Base-by-base conservation (phyloP, 2,329 filamentous ascomycete species). In the Mycosphaerella arachidis region DNA sequence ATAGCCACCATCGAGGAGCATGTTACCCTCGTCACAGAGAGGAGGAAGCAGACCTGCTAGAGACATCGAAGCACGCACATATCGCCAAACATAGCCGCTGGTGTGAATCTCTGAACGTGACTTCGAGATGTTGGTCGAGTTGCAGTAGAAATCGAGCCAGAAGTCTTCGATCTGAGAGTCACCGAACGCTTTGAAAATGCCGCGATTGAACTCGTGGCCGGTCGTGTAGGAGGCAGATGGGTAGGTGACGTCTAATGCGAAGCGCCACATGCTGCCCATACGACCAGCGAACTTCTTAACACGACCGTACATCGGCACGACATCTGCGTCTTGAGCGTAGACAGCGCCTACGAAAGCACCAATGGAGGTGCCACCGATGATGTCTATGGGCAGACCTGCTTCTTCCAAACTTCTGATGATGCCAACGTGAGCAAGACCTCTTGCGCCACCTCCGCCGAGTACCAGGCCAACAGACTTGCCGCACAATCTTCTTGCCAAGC, bases 191-290 rank as follows among this genome's bases (percentile, higher is more conserved):
- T 99, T 99, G 84, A 97, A 99, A 65, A 99, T 97, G 45, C 94
- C 94, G 6, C 94, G 90, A 70, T 99, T 99, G 83, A 99, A 99
- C 71, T 99, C 94, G 72, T 99, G 94, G 0, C 94, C 94, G 0
- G 94, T 99, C 0, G 95, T 99, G 76, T 99, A 99, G 1, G 93
- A 96, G 7, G 91, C 91, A 6, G 93, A 94, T 0, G 94, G 94
- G 73, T 99, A 99, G 0, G 94, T 99, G 68, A 99, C 76, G 72
- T 99, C 94, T 2, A 99, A 81, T 0, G 92, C 92, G 73, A 99
- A 97, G n/a, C 94, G 86, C 94, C 94, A 99, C 77, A 97, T 91
- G 75, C 93, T 97, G 48, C 91, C 91, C 95, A 99, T 99, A n/a
- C 95, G 89, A 4, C 94, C 92, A 0, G 94, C 86, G 74, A 99